Conservation (phyloP, 2,329 filamentous ascomycete species). For the Pestalotiopsis sp. region DNA sequence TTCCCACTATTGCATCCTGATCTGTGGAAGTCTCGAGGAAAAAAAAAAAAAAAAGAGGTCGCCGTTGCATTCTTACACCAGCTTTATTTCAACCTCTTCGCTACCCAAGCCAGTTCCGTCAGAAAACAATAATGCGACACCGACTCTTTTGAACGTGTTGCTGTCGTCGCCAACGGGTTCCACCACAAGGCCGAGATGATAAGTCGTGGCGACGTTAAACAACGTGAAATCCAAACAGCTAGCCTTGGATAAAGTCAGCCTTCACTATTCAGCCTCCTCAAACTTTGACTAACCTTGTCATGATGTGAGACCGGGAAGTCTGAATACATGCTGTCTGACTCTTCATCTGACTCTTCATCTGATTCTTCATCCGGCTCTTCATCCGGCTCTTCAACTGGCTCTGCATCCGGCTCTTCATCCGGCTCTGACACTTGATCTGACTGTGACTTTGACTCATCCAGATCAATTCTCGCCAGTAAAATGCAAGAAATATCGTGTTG, state of each 20-base stretch:
- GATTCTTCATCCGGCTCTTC: not conserved
- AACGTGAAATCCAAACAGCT: not conserved
- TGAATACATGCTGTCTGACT: not conserved
- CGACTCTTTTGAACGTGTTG: not conserved
- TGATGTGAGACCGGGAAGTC: not conserved
- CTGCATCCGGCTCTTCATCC: not conserved
- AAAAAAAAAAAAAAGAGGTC: too few relatives aligned
- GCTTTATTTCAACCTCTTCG: not conserved
- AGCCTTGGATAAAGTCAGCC: not conserved
- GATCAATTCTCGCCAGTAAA: not conserved
- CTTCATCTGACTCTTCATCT: not conserved
- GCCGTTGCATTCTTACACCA: not conserved
- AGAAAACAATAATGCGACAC: not conserved
- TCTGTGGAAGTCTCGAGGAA: too few relatives aligned
- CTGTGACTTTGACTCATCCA: not conserved
- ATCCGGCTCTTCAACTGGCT: too few relatives aligned
- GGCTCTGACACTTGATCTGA: not conserved
- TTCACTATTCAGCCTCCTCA: not conserved
- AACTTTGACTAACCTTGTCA: not conserved
- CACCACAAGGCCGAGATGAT: not conserved
- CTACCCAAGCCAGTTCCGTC: not conserved
- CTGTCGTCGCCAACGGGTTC: not conserved
- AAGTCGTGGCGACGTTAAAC: not conserved
- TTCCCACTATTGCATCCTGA: too few relatives aligned
- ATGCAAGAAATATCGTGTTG: not conserved